Evolutionary conservation across 768 basidiomycete genomes (phyloP).

Genomic region (Exidia glandulosa): DNA sequence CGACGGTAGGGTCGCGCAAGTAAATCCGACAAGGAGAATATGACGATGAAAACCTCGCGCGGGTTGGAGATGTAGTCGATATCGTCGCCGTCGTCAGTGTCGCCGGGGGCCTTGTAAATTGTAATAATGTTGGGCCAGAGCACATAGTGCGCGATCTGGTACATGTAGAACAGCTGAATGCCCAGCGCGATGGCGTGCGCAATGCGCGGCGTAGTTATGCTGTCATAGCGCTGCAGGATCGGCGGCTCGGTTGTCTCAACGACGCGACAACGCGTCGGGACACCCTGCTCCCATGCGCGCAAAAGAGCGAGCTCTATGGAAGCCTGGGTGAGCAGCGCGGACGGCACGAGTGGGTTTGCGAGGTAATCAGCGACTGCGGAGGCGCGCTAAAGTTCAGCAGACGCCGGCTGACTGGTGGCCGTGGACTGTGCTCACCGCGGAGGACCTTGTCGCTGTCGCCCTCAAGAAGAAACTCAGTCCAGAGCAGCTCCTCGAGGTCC

Average conservation of each 20-base stretch:
- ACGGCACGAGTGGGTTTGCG: neutral
- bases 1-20: conserved; percentile 19
- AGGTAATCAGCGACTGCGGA: neutral
- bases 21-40: conserved; percentile 29
- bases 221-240: neutral
- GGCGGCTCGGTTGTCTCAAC: neutral
- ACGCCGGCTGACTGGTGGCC: neutral
- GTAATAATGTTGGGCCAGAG: neutral
- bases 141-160: neutral
- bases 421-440: neutral
- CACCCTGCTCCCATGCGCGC: neutral
- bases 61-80: conserved; percentile 5
- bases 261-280: neutral
- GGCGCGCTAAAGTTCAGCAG: neutral
- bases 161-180: neutral
- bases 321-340: neutral
- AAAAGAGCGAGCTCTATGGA: neutral
- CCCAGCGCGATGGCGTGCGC: neutral
- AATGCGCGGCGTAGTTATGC: neutral
- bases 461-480: neutral
- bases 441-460: neutral
- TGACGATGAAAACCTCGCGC: conserved; percentile 28
- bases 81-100: neutral
- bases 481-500: neutral
- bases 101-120: neutral